phyloP scores from a whole-genome alignment of 495 filamentous ascomycete species.

The Penicillium mononematosum region DNA sequence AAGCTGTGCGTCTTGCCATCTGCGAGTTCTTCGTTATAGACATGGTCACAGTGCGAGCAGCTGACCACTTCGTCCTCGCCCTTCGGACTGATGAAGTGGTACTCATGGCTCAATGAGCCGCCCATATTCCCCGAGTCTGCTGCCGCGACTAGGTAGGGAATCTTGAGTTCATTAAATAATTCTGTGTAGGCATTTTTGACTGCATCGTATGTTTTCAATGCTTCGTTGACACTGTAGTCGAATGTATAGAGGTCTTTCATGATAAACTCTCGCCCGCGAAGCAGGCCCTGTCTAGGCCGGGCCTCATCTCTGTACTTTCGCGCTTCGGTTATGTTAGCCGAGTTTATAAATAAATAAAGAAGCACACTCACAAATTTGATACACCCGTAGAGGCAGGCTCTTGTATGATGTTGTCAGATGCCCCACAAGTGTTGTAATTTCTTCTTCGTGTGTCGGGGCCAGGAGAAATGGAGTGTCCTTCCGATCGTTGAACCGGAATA shows the following conservation, averaged over 20 bases:
- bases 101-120: slow-evolving; percentile 89
- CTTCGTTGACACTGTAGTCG: slow-evolving; percentile 62
- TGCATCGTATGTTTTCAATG: slow-evolving; percentile 71
- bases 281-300: slow-evolving; percentile 80
- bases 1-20: slow-evolving; percentile 36
- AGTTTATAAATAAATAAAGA: background rate
- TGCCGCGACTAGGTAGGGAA: slow-evolving; percentile 81
- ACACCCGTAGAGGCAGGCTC: slow-evolving; percentile 80
- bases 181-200: slow-evolving; percentile 68
- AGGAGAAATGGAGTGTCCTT: slow-evolving; percentile 74
- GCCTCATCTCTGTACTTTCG: slow-evolving; percentile 94
- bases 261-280: slow-evolving; percentile 88
- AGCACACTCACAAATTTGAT: slow-evolving; percentile 76
- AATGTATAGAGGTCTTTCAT: slow-evolving; percentile 99
- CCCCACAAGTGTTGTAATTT: slow-evolving; percentile 80
- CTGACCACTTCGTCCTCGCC: slow-evolving; percentile 84
- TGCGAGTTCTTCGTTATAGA: slow-evolving; percentile 84
- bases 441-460: slow-evolving; percentile 94
- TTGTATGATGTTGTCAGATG: slow-evolving; percentile 79
- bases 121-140: slow-evolving; percentile 97
- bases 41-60: slow-evolving; percentile 71
- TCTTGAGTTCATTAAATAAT: slow-evolving; percentile 78
- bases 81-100: slow-evolving; percentile 74
- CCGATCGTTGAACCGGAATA: slow-evolving; percentile 79
- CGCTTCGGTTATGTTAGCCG: slow-evolving; percentile 46